A percentile compares a stretch with the other conserved stretches of the same genome.
Evolutionary conservation across 768 basidiomycete genomes (phyloP).

Genomic region (Termitomyces eurrhizus): DNA sequence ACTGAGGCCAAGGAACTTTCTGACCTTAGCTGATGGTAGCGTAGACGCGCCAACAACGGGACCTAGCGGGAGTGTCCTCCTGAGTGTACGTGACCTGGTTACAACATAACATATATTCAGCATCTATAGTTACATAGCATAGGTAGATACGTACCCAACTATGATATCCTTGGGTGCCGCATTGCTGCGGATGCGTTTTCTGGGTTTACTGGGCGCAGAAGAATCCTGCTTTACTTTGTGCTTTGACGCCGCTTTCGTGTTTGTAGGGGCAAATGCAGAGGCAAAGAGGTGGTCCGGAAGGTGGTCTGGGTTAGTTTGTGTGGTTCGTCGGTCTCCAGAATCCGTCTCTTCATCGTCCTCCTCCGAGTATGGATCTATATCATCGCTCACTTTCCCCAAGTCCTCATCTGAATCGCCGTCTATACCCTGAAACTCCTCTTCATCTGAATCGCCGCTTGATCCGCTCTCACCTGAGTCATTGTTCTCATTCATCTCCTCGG

Average conservation of each 20-base stretch:
- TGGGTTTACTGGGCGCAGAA: slow-evolving; percentile 20
- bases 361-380: slow-evolving; percentile 13
- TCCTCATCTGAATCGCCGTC: slow-evolving; percentile 18
- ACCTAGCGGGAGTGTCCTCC: slow-evolving; percentile 37
- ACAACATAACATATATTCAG: slow-evolving; percentile 2
- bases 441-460: slow-evolving; percentile 16
- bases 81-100: slow-evolving; percentile 50
- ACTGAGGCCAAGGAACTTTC: slow-evolving; percentile 48
- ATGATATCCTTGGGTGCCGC: slow-evolving; percentile 44
- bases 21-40: slow-evolving; percentile 44
- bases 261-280: slow-evolving; percentile 44
- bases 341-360: slow-evolving; percentile 22
- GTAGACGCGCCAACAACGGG: slow-evolving; percentile 35
- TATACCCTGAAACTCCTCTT: slow-evolving; percentile 21
- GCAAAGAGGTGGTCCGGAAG: slow-evolving; percentile 66
- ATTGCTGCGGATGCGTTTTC: slow-evolving; percentile 26
- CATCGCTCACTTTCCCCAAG: slow-evolving; percentile 1
- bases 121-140: not conserved
- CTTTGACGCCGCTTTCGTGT: slow-evolving; percentile 19
- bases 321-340: slow-evolving; percentile 17
- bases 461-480: slow-evolving; percentile 23
- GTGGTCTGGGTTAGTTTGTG: slow-evolving; percentile 37
- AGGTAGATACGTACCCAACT: slow-evolving; percentile 43
- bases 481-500: slow-evolving; percentile 21
- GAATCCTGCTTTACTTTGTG: slow-evolving; percentile 20